Conservation (phyloP, 169 alveolate genomes). For the Eimeria sp. region DNA sequence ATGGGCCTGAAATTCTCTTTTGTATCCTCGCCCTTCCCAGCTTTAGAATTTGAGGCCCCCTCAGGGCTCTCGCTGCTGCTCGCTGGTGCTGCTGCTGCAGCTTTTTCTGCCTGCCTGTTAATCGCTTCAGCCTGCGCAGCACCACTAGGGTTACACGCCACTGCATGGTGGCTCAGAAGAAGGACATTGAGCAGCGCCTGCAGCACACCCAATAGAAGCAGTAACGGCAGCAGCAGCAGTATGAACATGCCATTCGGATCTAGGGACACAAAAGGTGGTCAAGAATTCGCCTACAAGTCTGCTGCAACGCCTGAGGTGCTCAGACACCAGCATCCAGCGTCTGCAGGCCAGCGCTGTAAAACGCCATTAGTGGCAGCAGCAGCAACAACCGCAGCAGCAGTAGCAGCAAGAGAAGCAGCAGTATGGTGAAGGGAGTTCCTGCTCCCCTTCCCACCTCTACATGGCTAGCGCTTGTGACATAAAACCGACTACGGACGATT, state of each 20-base stretch:
- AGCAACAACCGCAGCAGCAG: slow-evolving; percentile 17
- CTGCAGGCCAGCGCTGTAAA: not conserved
- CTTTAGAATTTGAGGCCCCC: slow-evolving; percentile 1
- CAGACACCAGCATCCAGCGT: not conserved
- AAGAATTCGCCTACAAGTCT: not conserved
- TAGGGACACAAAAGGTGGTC: not conserved
- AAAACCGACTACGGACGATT: slow-evolving; percentile 94
- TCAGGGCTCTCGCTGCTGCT: not conserved
- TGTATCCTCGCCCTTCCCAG: not conserved
- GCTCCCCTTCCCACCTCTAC: slow-evolving; percentile 80
- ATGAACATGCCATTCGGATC: not conserved
- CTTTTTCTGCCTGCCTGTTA: not conserved
- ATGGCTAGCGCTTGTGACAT: slow-evolving; percentile 95
- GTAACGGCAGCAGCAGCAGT: not conserved
- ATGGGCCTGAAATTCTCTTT: slow-evolving; percentile 22
- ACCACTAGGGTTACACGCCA: slow-evolving; percentile 34
- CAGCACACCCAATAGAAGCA: not conserved
- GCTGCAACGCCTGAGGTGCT: not conserved
- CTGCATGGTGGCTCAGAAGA: slow-evolving; percentile 61
- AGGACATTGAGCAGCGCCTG: slow-evolving; percentile 80
- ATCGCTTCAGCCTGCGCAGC: slow-evolving; percentile 13
- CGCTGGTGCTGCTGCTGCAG: slow-evolving; percentile 20
- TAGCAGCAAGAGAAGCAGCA: too few species aligned
- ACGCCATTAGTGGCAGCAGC: not conserved
- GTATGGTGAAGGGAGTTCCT: not conserved